These are phyloP conservation scores for Steccherinum ochraceum DNA, from an alignment of 768 basidiomycete species.

Conservation along the genomic window DNA sequence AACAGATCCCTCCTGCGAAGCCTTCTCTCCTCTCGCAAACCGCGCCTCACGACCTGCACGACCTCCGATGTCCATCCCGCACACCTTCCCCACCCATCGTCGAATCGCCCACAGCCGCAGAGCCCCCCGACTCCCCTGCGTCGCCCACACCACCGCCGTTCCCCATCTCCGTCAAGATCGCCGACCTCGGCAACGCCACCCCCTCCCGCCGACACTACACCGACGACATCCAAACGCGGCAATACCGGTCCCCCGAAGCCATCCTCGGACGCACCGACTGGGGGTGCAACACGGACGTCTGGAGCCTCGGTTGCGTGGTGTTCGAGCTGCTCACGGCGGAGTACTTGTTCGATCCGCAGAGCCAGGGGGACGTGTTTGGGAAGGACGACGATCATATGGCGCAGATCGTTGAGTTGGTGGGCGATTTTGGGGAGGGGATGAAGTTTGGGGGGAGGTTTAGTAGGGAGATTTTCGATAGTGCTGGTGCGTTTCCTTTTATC, in stretches of 20 bases:
- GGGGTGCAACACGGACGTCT: constrained; percentile 82
- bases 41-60: constrained; percentile 23
- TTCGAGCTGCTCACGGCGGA: constrained; percentile 91
- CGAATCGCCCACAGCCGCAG: constrained; percentile 8
- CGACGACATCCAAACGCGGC: constrained; percentile 94
- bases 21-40: constrained; percentile 32
- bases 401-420: constrained; percentile 87
- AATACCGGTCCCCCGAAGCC: constrained; percentile 92
- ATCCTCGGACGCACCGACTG: constrained; percentile 84
- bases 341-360: constrained; percentile 87
- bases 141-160: constrained; percentile 17
- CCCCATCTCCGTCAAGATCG: constrained; percentile 83
- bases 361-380: constrained; percentile 72
- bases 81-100: not conserved
- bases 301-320: constrained; percentile 86
- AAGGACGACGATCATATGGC: constrained; percentile 97
- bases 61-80: constrained; percentile 10
- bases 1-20: constrained; percentile 14
- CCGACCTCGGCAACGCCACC: constrained; percentile 91
- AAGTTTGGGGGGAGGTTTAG: constrained; percentile 85
- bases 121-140: constrained; percentile 1
- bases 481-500: constrained; percentile 35
- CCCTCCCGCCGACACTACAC: constrained; percentile 88
- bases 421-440: constrained; percentile 64
- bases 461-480: constrained; percentile 76